Evolutionary conservation across 179 eudicot genomes (phyloP).

Genomic region (Pouteria campechiana): DNA sequence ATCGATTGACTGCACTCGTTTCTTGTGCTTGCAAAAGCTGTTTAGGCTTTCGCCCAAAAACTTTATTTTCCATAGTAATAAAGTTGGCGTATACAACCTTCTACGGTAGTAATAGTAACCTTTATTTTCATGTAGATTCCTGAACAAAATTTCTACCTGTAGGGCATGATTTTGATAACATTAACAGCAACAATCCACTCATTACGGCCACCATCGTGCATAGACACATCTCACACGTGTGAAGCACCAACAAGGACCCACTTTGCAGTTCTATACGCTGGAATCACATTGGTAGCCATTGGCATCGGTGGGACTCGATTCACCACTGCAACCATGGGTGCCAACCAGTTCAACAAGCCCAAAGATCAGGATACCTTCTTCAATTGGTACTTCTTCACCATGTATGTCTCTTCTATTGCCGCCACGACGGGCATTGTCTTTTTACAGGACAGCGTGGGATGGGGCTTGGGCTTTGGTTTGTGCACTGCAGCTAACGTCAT

Average conservation of each 20-base stretch:
- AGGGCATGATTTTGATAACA: no score
- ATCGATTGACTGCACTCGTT: no score
- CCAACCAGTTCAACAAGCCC: conserved; percentile 28
- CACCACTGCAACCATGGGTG: conserved; percentile 34
- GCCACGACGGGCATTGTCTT: conserved; percentile 27
- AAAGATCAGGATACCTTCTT: conserved; percentile 24
- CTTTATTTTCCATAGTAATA: no score
- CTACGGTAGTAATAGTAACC: no score
- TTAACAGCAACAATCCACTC: conserved; percentile 18
- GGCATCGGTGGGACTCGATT: conserved; percentile 33
- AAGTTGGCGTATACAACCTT: no score
- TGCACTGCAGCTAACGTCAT: conserved; percentile 22
- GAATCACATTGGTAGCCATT: conserved; percentile 17
- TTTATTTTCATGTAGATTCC: no score
- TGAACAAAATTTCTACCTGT: no score
- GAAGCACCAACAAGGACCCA: conserved; percentile 15
- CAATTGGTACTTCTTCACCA: conserved; percentile 30
- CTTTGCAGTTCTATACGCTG: conserved; percentile 13
- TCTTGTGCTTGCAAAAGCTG: no score
- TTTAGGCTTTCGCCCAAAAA: no score
- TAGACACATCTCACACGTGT: conserved; percentile 9
- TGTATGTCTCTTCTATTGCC: conserved; percentile 13
- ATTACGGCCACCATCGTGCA: conserved; percentile 23
- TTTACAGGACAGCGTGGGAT: conserved; percentile 36
- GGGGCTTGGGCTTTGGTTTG: conserved; percentile 28